These are phyloP conservation scores for Dalbergia oliveri DNA, from an alignment of 306 rosid genomes.

Conservation along the genomic window DNA sequence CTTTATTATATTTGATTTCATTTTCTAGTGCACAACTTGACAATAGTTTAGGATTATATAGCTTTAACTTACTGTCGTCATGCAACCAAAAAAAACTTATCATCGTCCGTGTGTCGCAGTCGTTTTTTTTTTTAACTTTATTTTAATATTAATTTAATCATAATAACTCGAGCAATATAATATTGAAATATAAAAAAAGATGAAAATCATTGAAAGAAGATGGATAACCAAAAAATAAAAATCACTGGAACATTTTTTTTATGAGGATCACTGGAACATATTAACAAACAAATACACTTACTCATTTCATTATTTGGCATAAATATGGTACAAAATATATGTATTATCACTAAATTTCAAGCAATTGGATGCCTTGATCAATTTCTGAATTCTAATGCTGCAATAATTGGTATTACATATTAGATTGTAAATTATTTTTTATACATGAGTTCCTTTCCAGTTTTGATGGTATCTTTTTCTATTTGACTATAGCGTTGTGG, in stretches of 20 bases:
- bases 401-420: too few relatives aligned
- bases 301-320: not conserved
- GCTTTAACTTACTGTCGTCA: too few relatives aligned
- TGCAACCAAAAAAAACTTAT: too few relatives aligned
- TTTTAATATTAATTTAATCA: not conserved
- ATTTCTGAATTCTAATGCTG: not conserved
- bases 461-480: too few relatives aligned
- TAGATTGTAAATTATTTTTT: too few relatives aligned
- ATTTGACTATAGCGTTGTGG: too few relatives aligned
- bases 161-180: not conserved
- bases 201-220: not conserved
- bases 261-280: too few relatives aligned
- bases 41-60: constrained; percentile 11
- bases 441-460: too few relatives aligned
- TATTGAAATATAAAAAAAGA: not conserved
- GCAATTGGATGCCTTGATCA: not conserved
- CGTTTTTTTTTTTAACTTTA: not conserved
- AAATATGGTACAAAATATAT: too few relatives aligned
- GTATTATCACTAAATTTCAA: not conserved
- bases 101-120: not conserved
- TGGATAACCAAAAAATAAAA: not conserved
- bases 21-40: constrained; percentile 43
- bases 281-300: not conserved
- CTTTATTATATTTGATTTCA: not conserved
- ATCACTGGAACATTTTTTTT: not conserved